phyloP scores from a whole-genome alignment of 495 filamentous ascomycete genomes.

The Cercophora samala region DNA sequence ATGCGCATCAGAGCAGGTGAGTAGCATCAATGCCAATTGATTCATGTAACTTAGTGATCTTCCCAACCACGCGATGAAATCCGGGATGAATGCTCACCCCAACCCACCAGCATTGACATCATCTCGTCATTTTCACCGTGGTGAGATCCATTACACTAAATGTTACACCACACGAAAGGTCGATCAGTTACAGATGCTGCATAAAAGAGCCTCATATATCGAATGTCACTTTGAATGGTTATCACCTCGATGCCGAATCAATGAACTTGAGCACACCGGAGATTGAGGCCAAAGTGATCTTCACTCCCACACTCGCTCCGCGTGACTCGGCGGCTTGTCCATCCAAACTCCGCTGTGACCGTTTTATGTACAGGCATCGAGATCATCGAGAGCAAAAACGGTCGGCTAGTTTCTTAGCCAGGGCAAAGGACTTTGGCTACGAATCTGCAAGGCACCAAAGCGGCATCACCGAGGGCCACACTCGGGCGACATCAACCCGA shows the following conservation, averaged over 20 bases:
- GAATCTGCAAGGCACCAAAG: neutral
- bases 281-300: neutral
- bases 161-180: too few relatives aligned
- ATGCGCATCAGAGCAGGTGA: too few relatives aligned
- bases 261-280: neutral
- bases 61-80: too few relatives aligned
- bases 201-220: neutral
- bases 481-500: neutral
- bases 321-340: neutral
- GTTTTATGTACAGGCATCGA: neutral
- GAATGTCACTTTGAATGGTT: neutral
- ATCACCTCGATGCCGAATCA: neutral
- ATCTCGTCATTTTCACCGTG: too few relatives aligned
- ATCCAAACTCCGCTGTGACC: neutral
- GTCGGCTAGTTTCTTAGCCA: neutral
- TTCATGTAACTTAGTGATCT: too few relatives aligned
- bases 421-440: neutral
- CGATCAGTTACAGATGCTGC: neutral
- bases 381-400: neutral
- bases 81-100: too few relatives aligned
- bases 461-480: neutral
- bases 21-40: too few relatives aligned
- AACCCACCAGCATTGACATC: too few relatives aligned
- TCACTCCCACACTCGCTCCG: neutral
- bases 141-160: too few relatives aligned